Evolutionary conservation across 441 rosid genomes (phyloP).

Genomic region (Euphorbia celastroides): DNA sequence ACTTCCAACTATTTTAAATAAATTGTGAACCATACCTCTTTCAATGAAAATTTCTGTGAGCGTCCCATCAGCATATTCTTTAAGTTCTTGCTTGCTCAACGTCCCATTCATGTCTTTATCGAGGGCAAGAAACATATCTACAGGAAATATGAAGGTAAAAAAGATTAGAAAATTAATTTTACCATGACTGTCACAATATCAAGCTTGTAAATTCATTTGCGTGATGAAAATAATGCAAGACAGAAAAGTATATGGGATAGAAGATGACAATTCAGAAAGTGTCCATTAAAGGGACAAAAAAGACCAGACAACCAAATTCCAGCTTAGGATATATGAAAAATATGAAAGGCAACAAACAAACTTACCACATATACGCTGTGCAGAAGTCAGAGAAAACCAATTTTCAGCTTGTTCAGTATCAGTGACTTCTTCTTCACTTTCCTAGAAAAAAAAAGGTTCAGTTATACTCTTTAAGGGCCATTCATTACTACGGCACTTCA

Average conservation of each 20-base stretch:
- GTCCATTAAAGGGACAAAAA: background rate
- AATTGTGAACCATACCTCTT: constrained; percentile 51
- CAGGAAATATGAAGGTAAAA: constrained; percentile 14
- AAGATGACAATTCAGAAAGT: background rate
- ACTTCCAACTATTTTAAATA: background rate
- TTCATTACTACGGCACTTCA: background rate
- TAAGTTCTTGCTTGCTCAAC: constrained; percentile 92
- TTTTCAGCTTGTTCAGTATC: constrained; percentile 99
- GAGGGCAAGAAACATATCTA: constrained; percentile 93
- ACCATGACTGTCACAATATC: background rate
- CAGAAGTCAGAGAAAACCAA: constrained; percentile 99
- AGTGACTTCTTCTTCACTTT: constrained; percentile 95
- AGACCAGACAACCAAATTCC: background rate
- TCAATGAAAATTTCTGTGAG: constrained; percentile 89
- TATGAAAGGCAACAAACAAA: background rate
- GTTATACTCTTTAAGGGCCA: constrained; percentile 6
- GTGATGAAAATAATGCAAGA: background rate
- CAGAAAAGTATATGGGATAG: background rate
- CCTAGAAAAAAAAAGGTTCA: constrained; percentile 35
- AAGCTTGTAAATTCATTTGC: background rate
- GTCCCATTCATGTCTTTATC: constrained; percentile 92
- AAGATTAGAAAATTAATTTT: background rate
- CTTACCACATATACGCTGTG: constrained; percentile 95
- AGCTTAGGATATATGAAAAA: background rate
- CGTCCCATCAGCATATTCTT: constrained; percentile 95